Evolutionary conservation across 2,329 filamentous ascomycete species (phyloP).

Genomic region (Rutstroemia sydowiana): DNA sequence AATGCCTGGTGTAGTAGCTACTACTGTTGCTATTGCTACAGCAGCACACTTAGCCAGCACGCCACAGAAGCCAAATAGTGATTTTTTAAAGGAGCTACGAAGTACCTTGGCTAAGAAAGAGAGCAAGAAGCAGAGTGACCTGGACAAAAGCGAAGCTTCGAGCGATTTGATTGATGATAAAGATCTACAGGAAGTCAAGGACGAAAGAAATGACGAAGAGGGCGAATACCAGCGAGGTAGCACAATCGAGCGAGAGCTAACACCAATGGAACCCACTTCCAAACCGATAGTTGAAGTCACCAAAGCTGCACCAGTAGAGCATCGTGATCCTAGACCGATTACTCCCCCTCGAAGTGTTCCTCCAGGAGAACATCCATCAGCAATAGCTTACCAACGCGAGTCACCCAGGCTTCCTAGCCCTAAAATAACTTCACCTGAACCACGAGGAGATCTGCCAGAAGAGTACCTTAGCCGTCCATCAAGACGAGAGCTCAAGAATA

Average conservation of each 20-base stretch:
- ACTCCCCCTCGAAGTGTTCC: neutral
- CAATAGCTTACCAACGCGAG: neutral
- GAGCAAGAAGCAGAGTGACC: slow-evolving; percentile 32
- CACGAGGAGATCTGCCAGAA: slow-evolving; percentile 9
- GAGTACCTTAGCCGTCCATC: slow-evolving; percentile 10
- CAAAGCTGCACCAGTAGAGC: neutral
- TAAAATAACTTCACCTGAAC: slow-evolving; percentile 1
- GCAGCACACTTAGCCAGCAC: slow-evolving; percentile 15
- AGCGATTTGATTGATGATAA: slow-evolving; percentile 41
- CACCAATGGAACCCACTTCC: slow-evolving; percentile 9
- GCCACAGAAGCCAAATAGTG: slow-evolving; percentile 4
- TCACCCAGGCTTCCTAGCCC: neutral
- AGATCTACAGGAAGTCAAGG: slow-evolving; percentile 34
- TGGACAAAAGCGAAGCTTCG: slow-evolving; percentile 36
- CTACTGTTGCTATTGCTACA: slow-evolving; percentile 17
- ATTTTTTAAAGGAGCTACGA: slow-evolving; percentile 30
- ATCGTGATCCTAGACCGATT: neutral
- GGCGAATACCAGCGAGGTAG: slow-evolving; percentile 30
- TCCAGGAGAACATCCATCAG: neutral
- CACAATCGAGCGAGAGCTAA: slow-evolving; percentile 17
- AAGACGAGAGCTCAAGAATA: slow-evolving; percentile 16
- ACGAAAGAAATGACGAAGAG: slow-evolving; percentile 16
- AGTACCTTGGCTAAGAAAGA: slow-evolving; percentile 33
- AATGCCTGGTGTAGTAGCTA: slow-evolving; percentile 14
- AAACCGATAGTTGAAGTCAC: slow-evolving; percentile 6